Evolutionary conservation across 2,329 filamentous ascomycete species (phyloP).

Genomic region (Biscogniauxia mediterranea): DNA sequence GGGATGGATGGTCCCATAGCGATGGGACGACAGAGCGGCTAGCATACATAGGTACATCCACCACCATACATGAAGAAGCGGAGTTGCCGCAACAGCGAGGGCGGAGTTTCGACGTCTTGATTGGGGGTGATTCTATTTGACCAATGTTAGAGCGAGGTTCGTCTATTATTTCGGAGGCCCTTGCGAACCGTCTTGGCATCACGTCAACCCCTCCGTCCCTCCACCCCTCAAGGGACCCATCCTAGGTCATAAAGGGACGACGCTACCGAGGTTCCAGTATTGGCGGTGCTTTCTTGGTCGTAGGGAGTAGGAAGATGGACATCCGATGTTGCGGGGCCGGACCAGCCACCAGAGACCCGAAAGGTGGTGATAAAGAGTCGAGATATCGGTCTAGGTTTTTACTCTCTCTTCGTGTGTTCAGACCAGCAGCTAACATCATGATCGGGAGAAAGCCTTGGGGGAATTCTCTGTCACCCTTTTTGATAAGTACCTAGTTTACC

Average conservation of each 20-base stretch:
- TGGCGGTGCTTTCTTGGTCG: background rate
- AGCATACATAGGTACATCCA: background rate
- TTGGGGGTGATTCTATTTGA: background rate
- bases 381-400: background rate
- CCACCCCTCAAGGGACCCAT: background rate
- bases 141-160: background rate
- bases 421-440: background rate
- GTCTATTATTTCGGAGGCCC: background rate
- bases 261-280: background rate
- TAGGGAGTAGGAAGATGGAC: background rate
- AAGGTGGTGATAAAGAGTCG: background rate
- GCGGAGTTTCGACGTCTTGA: background rate
- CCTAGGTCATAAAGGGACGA: background rate
- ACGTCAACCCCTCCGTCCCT: background rate
- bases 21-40: slow-evolving; percentile 1
- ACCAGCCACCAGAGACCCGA: background rate
- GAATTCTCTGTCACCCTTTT: background rate
- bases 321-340: background rate
- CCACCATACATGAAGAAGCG: slow-evolving; percentile 3
- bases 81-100: background rate
- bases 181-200: background rate
- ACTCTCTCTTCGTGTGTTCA: background rate
- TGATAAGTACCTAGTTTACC: background rate
- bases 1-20: slow-evolving; percentile 5
- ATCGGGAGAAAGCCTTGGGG: background rate